These are phyloP conservation scores for Torrubiella hemipterigena DNA, from an alignment of 2,329 filamentous ascomycete genomes.

Conservation along the genomic window DNA sequence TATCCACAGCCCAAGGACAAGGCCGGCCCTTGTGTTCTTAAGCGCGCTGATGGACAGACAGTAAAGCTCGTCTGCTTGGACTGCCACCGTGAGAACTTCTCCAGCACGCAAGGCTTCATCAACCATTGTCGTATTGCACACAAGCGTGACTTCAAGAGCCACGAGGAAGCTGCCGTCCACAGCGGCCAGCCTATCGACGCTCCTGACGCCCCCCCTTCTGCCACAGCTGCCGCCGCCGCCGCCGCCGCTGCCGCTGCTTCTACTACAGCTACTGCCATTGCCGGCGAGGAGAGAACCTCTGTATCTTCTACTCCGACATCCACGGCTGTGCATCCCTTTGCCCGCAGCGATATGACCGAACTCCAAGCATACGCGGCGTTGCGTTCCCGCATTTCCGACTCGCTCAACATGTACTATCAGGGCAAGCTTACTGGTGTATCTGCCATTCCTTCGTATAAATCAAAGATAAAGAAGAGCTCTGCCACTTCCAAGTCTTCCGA, in stretches of 20 bases:
- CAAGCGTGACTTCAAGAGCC: conserved; percentile 84
- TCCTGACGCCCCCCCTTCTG: conserved; percentile 9
- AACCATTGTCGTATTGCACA: conserved; percentile 98
- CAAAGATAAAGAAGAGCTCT: conserved; percentile 13
- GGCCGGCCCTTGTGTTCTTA: conserved; percentile 71
- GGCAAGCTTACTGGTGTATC: conserved; percentile 38
- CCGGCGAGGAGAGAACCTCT: conserved; percentile 28
- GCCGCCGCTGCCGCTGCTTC: conserved; percentile 2
- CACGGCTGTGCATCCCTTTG: conserved; percentile 21
- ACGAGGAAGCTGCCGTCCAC: conserved; percentile 82
- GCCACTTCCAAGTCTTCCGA: conserved; percentile 32
- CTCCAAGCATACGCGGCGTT: conserved; percentile 39
- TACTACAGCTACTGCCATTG: conserved; percentile 13
- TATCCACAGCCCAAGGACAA: conserved; percentile 69
- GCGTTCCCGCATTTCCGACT: conserved; percentile 40
- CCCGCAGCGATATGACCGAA: conserved; percentile 32
- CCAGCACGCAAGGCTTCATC: conserved; percentile 96
- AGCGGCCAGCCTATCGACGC: conserved; percentile 71
- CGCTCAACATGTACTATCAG: conserved; percentile 37
- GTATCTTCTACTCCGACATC: conserved; percentile 7
- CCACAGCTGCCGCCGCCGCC: conserved; percentile 1
- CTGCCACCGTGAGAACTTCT: conserved; percentile 84
- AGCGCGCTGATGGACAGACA: conserved; percentile 71
- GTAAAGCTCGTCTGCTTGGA: conserved; percentile 87
- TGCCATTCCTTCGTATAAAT: conserved; percentile 28